A percentile compares a stretch with the other conserved stretches of the same genome.
Evolutionary conservation across 176 grass and related monocot genomes (phyloP).

Genomic region (Ananas comosus): DNA sequence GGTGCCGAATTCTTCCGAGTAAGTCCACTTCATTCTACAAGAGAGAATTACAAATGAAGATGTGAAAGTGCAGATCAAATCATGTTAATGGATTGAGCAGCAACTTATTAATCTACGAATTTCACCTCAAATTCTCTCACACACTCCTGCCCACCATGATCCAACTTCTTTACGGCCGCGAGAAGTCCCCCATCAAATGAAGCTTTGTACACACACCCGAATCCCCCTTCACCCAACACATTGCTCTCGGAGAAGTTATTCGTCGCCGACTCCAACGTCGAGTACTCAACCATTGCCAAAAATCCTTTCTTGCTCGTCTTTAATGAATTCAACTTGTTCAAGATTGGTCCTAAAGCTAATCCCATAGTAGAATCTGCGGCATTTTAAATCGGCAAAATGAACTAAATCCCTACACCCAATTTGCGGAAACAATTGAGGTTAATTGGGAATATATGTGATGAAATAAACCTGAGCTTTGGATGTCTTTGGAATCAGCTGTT

Average conservation of each 20-base stretch:
- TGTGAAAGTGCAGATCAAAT: not conserved
- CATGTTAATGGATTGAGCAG: not conserved
- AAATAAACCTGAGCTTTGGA: constrained; percentile 49
- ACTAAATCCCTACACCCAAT: constrained; percentile 3
- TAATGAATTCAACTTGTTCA: constrained; percentile 62
- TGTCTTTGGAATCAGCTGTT: constrained; percentile 27
- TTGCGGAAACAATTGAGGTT: not conserved
- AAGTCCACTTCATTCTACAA: constrained; percentile 93
- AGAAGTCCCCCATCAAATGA: constrained; percentile 48
- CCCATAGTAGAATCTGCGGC: constrained; percentile 40
- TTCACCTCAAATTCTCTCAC: constrained; percentile 85
- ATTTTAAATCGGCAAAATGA: not conserved
- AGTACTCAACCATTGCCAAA: constrained; percentile 64
- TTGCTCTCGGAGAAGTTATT: constrained; percentile 67
- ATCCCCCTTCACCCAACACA: constrained; percentile 70
- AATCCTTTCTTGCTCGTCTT: constrained; percentile 62
- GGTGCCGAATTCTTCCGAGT: constrained; percentile 83
- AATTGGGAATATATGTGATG: not conserved
- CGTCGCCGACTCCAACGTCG: constrained; percentile 48
- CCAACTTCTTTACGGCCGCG: constrained; percentile 67
- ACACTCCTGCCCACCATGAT: constrained; percentile 44
- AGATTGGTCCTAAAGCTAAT: constrained; percentile 51
- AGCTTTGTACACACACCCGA: constrained; percentile 72
- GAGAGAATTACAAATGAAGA: constrained; percentile 8
- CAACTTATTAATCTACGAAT: not conserved